Evolutionary conservation across 2,329 filamentous ascomycete genomes (phyloP).

Genomic region (Diplodia seriata): DNA sequence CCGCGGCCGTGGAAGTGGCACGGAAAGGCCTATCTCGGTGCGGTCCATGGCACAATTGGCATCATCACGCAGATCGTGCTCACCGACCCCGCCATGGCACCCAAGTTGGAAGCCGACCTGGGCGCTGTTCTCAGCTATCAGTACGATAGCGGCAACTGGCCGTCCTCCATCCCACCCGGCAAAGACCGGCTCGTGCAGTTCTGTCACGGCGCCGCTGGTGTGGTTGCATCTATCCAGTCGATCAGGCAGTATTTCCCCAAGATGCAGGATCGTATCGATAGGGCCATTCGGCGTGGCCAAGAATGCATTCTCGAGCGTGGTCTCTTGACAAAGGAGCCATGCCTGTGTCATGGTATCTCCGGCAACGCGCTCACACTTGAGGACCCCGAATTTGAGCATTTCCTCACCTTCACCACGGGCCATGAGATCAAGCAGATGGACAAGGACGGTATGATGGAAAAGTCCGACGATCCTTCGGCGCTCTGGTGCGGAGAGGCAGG

Average conservation of each 20-base stretch:
- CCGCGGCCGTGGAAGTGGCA: constrained; percentile 69
- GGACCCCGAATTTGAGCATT: constrained; percentile 61
- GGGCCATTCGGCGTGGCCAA: constrained; percentile 59
- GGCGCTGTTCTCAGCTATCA: constrained; percentile 66
- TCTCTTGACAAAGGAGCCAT: constrained; percentile 68
- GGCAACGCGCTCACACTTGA: constrained; percentile 67
- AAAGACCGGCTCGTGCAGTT: constrained; percentile 65
- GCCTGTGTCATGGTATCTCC: constrained; percentile 69
- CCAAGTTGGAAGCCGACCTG: constrained; percentile 61
- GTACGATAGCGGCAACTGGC: constrained; percentile 68
- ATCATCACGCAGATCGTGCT: constrained; percentile 74
- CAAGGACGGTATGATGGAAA: constrained; percentile 60
- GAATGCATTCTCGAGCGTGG: constrained; percentile 64
- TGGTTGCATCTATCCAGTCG: constrained; percentile 64
- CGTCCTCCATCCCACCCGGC: constrained; percentile 59
- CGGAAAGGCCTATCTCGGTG: constrained; percentile 68
- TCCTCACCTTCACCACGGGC: constrained; percentile 64
- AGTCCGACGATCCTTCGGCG: constrained; percentile 57
- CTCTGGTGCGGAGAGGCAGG: constrained; percentile 60
- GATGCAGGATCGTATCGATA: constrained; percentile 61
- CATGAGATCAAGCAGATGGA: constrained; percentile 63
- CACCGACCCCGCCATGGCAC: constrained; percentile 62
- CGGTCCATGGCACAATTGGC: constrained; percentile 71
- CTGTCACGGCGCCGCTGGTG: constrained; percentile 71
- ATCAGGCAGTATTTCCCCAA: constrained; percentile 64